These are phyloP conservation scores for Panicum hallii DNA, from an alignment of 202 grass and related monocot species.

Conservation along the genomic window DNA sequence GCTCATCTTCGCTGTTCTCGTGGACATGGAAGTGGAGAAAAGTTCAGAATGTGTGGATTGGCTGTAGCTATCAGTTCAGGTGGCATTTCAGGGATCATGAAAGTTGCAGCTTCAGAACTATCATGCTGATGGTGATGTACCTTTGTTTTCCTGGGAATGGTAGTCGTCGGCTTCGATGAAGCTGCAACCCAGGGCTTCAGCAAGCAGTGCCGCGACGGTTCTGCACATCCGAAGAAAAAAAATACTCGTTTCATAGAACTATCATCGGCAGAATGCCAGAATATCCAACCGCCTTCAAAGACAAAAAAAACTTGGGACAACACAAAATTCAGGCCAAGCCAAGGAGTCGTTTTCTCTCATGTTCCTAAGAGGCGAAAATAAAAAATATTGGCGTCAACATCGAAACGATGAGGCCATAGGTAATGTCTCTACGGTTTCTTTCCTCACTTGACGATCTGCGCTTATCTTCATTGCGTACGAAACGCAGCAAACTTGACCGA, in stretches of 20 bases:
- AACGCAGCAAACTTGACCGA: too few species aligned
- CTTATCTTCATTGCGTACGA: not conserved
- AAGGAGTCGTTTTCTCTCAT: not conserved
- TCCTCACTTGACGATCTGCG: not conserved
- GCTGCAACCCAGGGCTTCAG: conserved; percentile 58
- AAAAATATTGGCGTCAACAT: conserved; percentile 23
- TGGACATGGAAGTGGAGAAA: not conserved
- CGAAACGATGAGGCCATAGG: not conserved
- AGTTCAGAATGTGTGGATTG: not conserved
- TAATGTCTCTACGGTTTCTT: not conserved
- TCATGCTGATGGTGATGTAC: conserved; percentile 23
- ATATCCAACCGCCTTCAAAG: not conserved
- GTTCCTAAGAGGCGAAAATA: not conserved
- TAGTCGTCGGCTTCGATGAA: conserved; percentile 92
- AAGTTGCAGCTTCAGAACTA: not conserved
- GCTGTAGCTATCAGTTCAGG: not conserved
- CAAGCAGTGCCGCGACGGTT: conserved; percentile 79
- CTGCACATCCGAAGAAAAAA: conserved; percentile 24
- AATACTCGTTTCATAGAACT: not conserved
- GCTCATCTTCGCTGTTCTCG: conserved; percentile 79
- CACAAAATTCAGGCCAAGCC: not conserved
- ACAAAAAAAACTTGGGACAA: not conserved
- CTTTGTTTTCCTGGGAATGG: conserved; percentile 85
- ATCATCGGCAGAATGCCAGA: not conserved
- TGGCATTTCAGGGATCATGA: conserved; percentile 7